These are phyloP conservation scores for Thermothielavioides terrestris DNA, from an alignment of 495 filamentous ascomycete genomes.

Conservation along the genomic window DNA sequence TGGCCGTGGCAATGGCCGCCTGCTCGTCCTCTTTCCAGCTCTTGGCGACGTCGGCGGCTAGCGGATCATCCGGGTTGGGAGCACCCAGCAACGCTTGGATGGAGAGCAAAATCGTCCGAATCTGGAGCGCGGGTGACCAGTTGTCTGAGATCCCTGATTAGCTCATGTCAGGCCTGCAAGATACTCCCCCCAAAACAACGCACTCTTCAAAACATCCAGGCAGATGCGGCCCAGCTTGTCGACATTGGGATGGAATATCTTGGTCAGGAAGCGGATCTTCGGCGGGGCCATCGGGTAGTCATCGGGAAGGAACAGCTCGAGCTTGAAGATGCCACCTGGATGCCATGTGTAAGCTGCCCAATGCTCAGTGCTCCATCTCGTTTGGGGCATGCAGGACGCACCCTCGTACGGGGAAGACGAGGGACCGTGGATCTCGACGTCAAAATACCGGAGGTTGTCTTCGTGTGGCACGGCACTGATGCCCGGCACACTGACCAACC, in stretches of 20 bases:
- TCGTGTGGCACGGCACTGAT: conserved; percentile 98
- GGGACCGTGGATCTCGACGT: conserved; percentile 93
- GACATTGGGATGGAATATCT: conserved; percentile 99
- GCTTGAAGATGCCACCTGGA: conserved; percentile 86
- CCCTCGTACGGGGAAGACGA: conserved; percentile 87
- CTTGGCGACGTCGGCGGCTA: conserved; percentile 96
- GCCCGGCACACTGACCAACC: conserved; percentile 65
- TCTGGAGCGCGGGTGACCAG: conserved; percentile 97
- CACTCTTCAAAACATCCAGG: conserved; percentile 95
- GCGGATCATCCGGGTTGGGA: conserved; percentile 93
- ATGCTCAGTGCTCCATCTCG: not conserved
- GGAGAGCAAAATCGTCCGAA: conserved; percentile 91
- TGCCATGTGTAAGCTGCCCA: not conserved
- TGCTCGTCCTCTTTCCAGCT: conserved; percentile 93
- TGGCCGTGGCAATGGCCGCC: conserved; percentile 81
- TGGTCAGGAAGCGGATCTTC: conserved; percentile 96
- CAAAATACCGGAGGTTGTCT: conserved; percentile 96
- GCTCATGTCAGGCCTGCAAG: not conserved
- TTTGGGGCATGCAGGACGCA: conserved; percentile 31
- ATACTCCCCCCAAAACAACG: conserved; percentile 15
- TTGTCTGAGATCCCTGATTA: conserved; percentile 57
- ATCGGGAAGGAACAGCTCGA: conserved; percentile 97
- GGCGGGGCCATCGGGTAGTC: conserved; percentile 99
- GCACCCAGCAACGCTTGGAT: conserved; percentile 96
- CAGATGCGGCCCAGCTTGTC: conserved; percentile 96